Base-by-base conservation (phyloP, 1,284 basidiomycete species). In the Puccinia triticina region DNA sequence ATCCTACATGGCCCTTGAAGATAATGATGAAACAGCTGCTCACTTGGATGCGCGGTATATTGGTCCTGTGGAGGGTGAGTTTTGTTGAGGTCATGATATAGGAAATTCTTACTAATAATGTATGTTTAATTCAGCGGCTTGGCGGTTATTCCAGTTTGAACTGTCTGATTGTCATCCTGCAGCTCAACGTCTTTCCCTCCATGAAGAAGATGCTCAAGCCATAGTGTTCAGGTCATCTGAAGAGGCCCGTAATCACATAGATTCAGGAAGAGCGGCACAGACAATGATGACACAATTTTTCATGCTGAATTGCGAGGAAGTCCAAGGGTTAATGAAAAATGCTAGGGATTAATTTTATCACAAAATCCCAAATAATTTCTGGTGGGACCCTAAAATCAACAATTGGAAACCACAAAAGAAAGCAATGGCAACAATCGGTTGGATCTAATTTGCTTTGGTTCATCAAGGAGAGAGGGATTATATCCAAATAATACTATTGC, bases 391-490 rank as follows among this genome's bases (percentile, higher is more conserved):
- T 2, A 4, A 14, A 11, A 40, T 23, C 2, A 69, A 69, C 43
- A 40, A 11, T 3, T 69, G 66, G 66, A 14, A 26, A 23, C 18
- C 37, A 40, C 32, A 26, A 8, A 48, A 23, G 29, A 18, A 26
- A 10, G 21, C 32, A 4, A 2, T 43, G 5, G 10, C 2, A 40
- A 48, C 34, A 3, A 34, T 69, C 12, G 66, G 66, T 14, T 18
- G 72, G 18, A 4, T 74, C 0, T 32, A 53, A 16, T 74, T 53
- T 21, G 8, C 26, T 18, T 53, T 23, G 7, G 21, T 74, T 23
- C 34, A 48, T 32, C 46, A 74, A 21, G 72, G 72, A 11, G 72
- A 74, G 34, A n/a, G 32, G 10, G 55, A 74, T 34, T 74, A 53
- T 26, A 53, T 74, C 10, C 50, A 50, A 1, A 16, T 74, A 10